phyloP scores from a whole-genome alignment of 176 grass and related monocot genomes.

The Oryza meyeriana region DNA sequence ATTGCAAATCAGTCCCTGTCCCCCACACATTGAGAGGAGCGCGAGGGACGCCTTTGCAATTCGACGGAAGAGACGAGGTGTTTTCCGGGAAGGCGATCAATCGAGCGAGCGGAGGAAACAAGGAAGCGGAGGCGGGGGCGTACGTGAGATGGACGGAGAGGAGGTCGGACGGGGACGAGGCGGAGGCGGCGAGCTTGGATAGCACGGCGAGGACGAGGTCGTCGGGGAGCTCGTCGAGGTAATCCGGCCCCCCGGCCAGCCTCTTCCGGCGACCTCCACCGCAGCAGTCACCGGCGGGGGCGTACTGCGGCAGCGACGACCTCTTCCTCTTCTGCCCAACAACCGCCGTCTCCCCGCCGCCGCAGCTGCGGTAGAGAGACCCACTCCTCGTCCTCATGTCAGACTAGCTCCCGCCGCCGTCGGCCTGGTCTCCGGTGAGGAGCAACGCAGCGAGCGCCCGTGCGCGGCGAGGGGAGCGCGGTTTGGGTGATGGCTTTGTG shows the following conservation, averaged over 20 bases:
- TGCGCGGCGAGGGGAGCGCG: not conserved
- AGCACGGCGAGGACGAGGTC: conserved; percentile 70
- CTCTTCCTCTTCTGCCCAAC: conserved; percentile 20
- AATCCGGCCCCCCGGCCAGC: conserved; percentile 23
- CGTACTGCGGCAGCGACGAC: not conserved
- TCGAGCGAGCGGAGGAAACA: not conserved
- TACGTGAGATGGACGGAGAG: conserved; percentile 57
- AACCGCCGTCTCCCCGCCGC: not conserved
- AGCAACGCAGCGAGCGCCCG: not conserved
- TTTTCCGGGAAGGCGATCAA: not conserved
- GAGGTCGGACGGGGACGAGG: conserved; percentile 54
- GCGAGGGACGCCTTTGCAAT: not conserved
- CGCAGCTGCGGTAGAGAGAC: conserved; percentile 23
- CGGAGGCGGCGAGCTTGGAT: conserved; percentile 53
- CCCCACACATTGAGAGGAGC: not conserved
- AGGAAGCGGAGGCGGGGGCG: not conserved
- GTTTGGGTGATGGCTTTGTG: conserved; percentile 10
- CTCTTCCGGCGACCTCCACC: not conserved
- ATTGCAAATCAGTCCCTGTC: not conserved
- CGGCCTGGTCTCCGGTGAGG: not conserved
- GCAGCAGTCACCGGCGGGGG: conserved; percentile 15
- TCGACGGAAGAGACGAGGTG: not conserved
- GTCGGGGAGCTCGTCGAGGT: conserved; percentile 56
- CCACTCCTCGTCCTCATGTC: conserved; percentile 61
- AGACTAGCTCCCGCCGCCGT: not conserved